Evolutionary conservation across 1,284 basidiomycete genomes (phyloP), one percentile per base, ranked within the genome.

Genomic region (Polyporus tsugae): DNA sequence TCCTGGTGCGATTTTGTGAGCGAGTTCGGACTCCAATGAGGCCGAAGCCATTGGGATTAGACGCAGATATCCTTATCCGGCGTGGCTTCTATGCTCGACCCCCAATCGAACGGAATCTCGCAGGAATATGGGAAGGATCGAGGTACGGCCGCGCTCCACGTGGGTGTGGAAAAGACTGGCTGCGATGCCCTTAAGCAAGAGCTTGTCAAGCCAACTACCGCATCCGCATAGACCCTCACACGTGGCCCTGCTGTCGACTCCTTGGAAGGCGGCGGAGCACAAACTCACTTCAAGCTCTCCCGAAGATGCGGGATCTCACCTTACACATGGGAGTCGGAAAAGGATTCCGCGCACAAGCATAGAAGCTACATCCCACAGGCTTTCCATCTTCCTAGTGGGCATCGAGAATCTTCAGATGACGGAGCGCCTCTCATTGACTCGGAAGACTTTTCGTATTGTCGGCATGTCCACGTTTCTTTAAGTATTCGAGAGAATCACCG

Each of bases 81-180:
- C 38, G 33, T 25, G 53, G 25, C 38, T 62, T 41, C 33, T 29
- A 10, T 52, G 46, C 29, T 36, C n/a, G n/a, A 36, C 35, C 61
- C 41, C 33, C 55, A 64, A 67, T 62, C 62, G 63, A 60, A 67
- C 17, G 33, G 25, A 65, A n/a, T 36, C 63, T 70, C 69, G 44
- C 65, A 67, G 22, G 62, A 35, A 17, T 57, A 63, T 68, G 67
- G 70, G 67, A 69, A 60, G 62, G 46, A 29, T 62, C 67, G 67
- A 71, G 67, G 70, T 63, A 64, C 60, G 39, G n/a, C 35, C 22
- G 19, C 22, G 10, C 22, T 64, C 69, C 68, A 68, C 66, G 63
- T 65, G 63, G 35, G 29, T 60, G 59, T 42, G 25, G 7, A 19
- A 22, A 44, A 13, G 6, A 9, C 29, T 44, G 35, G 57, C 62